These are phyloP conservation scores for Aspergillus puulaauensis DNA, from an alignment of 2,329 filamentous ascomycete genomes.

Conservation along the genomic window DNA sequence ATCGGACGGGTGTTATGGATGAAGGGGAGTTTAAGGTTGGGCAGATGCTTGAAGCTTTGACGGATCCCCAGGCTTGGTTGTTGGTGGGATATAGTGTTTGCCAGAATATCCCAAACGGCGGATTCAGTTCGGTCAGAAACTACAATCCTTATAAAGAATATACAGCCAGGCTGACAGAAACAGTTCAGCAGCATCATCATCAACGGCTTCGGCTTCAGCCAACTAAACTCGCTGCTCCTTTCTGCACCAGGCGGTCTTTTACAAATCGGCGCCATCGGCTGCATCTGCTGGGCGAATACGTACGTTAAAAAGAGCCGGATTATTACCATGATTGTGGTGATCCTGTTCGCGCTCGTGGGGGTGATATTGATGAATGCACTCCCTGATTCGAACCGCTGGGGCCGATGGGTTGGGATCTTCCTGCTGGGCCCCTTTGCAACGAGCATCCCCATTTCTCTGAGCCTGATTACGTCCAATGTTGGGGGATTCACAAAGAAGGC, in stretches of 20 bases:
- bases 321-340: not conserved
- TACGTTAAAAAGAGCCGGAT: not conserved
- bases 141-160: too few relatives aligned
- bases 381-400: not conserved
- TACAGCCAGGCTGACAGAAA: not conserved
- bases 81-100: not conserved
- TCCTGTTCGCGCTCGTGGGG: not conserved
- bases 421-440: not conserved
- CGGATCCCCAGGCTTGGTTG: not conserved
- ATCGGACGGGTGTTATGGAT: not conserved
- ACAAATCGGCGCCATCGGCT: too few relatives aligned
- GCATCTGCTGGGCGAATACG: not conserved
- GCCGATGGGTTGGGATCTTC: not conserved
- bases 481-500: not conserved
- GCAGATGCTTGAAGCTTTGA: not conserved
- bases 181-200: not conserved
- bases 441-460: not conserved
- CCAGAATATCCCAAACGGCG: not conserved
- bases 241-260: too few relatives aligned
- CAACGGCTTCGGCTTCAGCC: not conserved
- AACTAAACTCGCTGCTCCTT: not conserved
- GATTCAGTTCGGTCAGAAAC: not conserved
- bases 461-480: not conserved
- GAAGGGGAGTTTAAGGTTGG: not conserved
- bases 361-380: not conserved